These are phyloP conservation scores for Gloeostereum incarnatum DNA, from an alignment of 768 basidiomycete species.

Conservation along the genomic window DNA sequence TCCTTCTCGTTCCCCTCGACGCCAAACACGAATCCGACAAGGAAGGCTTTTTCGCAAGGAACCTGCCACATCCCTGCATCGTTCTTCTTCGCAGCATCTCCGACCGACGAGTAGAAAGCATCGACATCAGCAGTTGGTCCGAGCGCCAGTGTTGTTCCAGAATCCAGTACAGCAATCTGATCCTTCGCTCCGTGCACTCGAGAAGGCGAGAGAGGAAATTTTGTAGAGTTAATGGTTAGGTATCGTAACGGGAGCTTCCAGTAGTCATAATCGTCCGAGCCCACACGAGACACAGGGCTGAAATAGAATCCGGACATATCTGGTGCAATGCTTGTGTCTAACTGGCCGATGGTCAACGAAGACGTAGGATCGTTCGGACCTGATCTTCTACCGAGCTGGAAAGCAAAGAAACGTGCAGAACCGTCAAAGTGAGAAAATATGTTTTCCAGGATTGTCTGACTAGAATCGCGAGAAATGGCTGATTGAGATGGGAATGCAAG, in stretches of 20 bases:
- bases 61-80: conserved; percentile 36
- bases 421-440: conserved; percentile 32
- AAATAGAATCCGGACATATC: conserved; percentile 10
- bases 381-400: conserved; percentile 31
- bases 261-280: conserved; percentile 32
- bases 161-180: conserved; percentile 53
- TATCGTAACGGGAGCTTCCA: conserved; percentile 46
- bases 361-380: conserved; percentile 18
- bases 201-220: conserved; percentile 33
- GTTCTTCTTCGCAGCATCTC: conserved; percentile 28
- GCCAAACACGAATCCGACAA: conserved; percentile 36
- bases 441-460: conserved; percentile 37
- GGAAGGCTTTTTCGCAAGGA: conserved; percentile 36
- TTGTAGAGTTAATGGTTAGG: conserved; percentile 32
- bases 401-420: conserved; percentile 35
- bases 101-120: conserved; percentile 40
- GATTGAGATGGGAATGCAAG: conserved; percentile 40
- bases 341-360: conserved; percentile 42
- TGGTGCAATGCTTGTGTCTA: conserved; percentile 20
- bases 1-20: conserved; percentile 20
- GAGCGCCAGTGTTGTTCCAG: conserved; percentile 49
- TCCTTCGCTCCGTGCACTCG: conserved; percentile 27
- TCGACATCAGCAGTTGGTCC: conserved; percentile 44
- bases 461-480: conserved; percentile 32
- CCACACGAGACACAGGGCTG: conserved; percentile 28